Evolutionary conservation across 345 rosid species (phyloP).

Genomic region (Aethionema arabicum): DNA sequence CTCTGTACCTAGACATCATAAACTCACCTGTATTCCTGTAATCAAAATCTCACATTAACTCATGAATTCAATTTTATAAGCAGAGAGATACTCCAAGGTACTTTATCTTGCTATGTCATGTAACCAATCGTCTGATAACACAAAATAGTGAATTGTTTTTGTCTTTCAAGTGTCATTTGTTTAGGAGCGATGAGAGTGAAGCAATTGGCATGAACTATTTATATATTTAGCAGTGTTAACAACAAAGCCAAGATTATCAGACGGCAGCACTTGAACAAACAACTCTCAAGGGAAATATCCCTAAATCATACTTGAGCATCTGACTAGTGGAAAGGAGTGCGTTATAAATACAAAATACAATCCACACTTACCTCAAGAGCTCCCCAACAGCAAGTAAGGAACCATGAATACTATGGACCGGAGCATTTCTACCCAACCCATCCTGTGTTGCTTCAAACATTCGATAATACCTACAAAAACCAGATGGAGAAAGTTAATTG

Average conservation of each 20-base stretch:
- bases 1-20: conserved; percentile 99
- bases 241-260: not conserved
- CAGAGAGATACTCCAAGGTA: no score
- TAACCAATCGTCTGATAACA: conserved; percentile 21
- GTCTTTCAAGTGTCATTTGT: conserved; percentile 17
- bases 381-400: conserved; percentile 99
- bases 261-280: conserved; percentile 4
- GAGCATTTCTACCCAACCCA: conserved; percentile 92
- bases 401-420: conserved; percentile 97
- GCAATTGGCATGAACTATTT: conserved; percentile 13
- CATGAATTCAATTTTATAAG: conserved; percentile 1
- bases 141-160: conserved; percentile 11
- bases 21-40: conserved; percentile 99
- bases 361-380: conserved; percentile 70
- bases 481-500: conserved; percentile 23
- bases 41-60: conserved; percentile 29
- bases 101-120: conserved; percentile 15
- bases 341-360: conserved; percentile 14
- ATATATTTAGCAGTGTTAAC: conserved; percentile 6
- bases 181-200: conserved; percentile 20
- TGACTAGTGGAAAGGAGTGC: conserved; percentile 19
- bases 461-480: conserved; percentile 77
- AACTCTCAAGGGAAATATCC: conserved; percentile 11
- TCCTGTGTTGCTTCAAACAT: conserved; percentile 99
- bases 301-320: conserved; percentile 7